Percentiles rank a stretch among this genome's conserved stretches.
These are phyloP conservation scores for Lactarius indigo DNA, from an alignment of 768 basidiomycete genomes.

Conservation along the genomic window DNA sequence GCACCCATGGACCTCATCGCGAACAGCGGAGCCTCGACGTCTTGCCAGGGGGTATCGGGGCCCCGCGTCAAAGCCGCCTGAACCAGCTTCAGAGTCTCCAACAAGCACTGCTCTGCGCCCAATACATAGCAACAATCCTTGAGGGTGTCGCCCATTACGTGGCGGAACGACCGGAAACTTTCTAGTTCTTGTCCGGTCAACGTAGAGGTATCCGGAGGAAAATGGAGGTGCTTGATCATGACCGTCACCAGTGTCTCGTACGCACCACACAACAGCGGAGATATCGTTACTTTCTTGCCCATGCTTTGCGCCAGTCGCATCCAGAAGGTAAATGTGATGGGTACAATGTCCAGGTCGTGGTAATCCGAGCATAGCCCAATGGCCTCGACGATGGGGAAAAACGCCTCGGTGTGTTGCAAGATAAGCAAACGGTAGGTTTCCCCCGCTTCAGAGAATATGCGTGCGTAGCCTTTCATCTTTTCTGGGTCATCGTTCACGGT, in stretches of 20 bases:
- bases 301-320: slow-evolving; percentile 91
- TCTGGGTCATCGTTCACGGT: slow-evolving; percentile 75
- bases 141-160: slow-evolving; percentile 98
- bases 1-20: slow-evolving; percentile 99
- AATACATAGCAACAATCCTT: slow-evolving; percentile 98
- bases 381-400: slow-evolving; percentile 93
- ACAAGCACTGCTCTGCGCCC: slow-evolving; percentile 79
- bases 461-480: slow-evolving; percentile 82
- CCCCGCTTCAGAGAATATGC: slow-evolving; percentile 95
- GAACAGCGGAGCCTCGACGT: slow-evolving; percentile 95
- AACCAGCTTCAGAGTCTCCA: slow-evolving; percentile 78
- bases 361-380: slow-evolving; percentile 92
- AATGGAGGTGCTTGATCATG: slow-evolving; percentile 88
- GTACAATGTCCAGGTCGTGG: slow-evolving; percentile 91
- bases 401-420: slow-evolving; percentile 84
- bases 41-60: slow-evolving; percentile 77
- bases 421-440: slow-evolving; percentile 91
- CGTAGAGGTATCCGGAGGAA: slow-evolving; percentile 67
- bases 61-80: slow-evolving; percentile 64
- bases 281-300: slow-evolving; percentile 66
- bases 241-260: slow-evolving; percentile 81
- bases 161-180: slow-evolving; percentile 90
- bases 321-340: slow-evolving; percentile 98
- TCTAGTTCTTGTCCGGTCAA: slow-evolving; percentile 84
- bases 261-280: slow-evolving; percentile 76